These are phyloP conservation scores for Nitzschia sp. DNA, from an alignment of 108 stramenopile species.

Conservation along the genomic window DNA sequence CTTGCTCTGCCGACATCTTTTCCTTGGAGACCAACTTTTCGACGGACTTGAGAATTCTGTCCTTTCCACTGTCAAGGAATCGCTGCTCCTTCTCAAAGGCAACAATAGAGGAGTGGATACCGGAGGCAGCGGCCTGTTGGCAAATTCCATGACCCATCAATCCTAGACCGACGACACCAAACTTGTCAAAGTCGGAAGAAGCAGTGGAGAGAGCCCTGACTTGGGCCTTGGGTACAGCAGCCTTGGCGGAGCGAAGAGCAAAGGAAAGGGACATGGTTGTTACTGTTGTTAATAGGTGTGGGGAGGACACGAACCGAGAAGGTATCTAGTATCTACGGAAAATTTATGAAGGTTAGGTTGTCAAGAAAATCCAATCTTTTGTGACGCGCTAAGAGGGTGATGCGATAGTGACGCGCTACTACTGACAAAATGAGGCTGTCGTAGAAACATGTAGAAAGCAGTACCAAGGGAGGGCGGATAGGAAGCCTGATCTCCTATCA, in stretches of 20 bases:
- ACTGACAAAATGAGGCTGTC: too few relatives aligned
- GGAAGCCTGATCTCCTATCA: too few relatives aligned
- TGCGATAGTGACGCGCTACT: too few relatives aligned
- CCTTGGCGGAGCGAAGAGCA: neutral
- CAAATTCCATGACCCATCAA: conserved; percentile 99
- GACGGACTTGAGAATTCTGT: conserved; percentile 68
- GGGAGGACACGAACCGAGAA: too few relatives aligned
- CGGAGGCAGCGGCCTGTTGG: conserved; percentile 78
- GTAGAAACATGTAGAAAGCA: too few relatives aligned
- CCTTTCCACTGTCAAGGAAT: conserved; percentile 72
- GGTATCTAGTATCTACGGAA: too few relatives aligned
- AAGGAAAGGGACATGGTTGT: neutral
- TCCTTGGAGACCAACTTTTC: conserved; percentile 81
- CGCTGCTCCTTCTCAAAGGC: conserved; percentile 75
- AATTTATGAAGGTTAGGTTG: too few relatives aligned
- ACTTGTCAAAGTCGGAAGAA: conserved; percentile 62
- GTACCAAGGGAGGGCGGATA: too few relatives aligned
- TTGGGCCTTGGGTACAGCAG: neutral
- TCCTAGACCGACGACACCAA: conserved; percentile 96
- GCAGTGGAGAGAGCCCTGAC: conserved; percentile 10
- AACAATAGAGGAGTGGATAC: conserved; percentile 75
- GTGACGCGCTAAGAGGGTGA: too few relatives aligned
- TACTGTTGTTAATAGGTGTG: neutral
- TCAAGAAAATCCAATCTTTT: too few relatives aligned
- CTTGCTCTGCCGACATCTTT: conserved; percentile 61